These are phyloP conservation scores for Aureobasidium namibiae DNA, from an alignment of 2,329 filamentous ascomycete genomes.

Conservation along the genomic window DNA sequence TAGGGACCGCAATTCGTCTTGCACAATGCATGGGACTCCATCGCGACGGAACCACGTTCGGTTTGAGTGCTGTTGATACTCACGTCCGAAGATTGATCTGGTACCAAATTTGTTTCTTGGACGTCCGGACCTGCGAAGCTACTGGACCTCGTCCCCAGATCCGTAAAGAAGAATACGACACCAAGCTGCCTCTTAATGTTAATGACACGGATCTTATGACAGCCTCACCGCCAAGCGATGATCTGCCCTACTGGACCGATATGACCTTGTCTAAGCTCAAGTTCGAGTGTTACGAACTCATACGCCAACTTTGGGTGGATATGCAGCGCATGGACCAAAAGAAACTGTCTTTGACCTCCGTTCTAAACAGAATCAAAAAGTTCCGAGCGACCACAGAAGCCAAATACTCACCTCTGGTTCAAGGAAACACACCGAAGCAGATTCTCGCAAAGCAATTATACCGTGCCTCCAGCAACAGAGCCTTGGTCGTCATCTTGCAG, in stretches of 20 bases:
- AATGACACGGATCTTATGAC: conserved; percentile 55
- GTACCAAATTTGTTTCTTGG: conserved; percentile 71
- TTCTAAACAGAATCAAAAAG: conserved; percentile 60
- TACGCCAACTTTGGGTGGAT: conserved; percentile 62
- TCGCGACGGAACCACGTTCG: conserved; percentile 60
- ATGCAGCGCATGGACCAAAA: conserved; percentile 55
- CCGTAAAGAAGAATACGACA: conserved; percentile 67
- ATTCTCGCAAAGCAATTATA: conserved; percentile 57
- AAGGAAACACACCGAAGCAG: conserved; percentile 53
- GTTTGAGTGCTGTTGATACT: conserved; percentile 57
- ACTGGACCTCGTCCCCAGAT: conserved; percentile 66
- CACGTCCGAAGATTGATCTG: conserved; percentile 65
- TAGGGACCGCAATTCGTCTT: conserved; percentile 63
- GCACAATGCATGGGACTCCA: conserved; percentile 73
- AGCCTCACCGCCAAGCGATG: conserved; percentile 33
- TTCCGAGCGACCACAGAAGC: conserved; percentile 58
- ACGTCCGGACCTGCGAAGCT: conserved; percentile 65
- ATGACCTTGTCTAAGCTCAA: conserved; percentile 60
- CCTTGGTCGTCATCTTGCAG: conserved; percentile 61
- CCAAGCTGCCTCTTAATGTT: conserved; percentile 61
- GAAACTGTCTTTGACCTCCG: conserved; percentile 53
- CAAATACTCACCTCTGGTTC: conserved; percentile 57
- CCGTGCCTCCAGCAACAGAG: conserved; percentile 52
- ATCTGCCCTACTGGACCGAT: conserved; percentile 55
- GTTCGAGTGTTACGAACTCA: conserved; percentile 66